Evolutionary conservation across 2,329 filamentous ascomycete species (phyloP).

Genomic region (Fusarium neocosmosporiellum): DNA sequence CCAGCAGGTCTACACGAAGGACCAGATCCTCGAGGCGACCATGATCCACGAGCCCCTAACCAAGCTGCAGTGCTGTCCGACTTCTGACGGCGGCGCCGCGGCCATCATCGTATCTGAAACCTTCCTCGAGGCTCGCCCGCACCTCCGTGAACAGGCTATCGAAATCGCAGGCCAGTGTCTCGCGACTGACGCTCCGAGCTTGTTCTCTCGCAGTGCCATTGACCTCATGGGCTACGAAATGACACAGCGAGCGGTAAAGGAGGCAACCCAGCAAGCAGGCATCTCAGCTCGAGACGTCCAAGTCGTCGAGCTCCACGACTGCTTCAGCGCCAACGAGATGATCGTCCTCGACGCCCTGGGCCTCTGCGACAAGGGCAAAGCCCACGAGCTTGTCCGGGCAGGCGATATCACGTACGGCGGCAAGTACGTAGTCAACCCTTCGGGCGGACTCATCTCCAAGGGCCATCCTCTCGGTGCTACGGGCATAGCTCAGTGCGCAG

Average conservation of each 20-base stretch:
- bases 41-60: conserved; percentile 90
- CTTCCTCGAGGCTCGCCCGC: conserved; percentile 87
- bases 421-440: conserved; percentile 88
- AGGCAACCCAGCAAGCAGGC: conserved; percentile 80
- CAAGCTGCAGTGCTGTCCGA: conserved; percentile 98
- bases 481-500: conserved; percentile 94
- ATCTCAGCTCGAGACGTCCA: conserved; percentile 75
- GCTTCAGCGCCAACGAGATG: conserved; percentile 97
- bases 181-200: conserved; percentile 82
- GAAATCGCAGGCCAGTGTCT: conserved; percentile 89
- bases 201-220: conserved; percentile 85
- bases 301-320: conserved; percentile 95
- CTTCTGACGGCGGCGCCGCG: conserved; percentile 90
- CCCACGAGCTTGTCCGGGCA: conserved; percentile 87
- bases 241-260: conserved; percentile 75
- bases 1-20: conserved; percentile 87
- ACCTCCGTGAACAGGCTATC: conserved; percentile 85
- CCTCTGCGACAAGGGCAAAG: conserved; percentile 81
- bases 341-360: conserved; percentile 88
- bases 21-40: conserved; percentile 80
- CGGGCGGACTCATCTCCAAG: conserved; percentile 94
- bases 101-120: conserved; percentile 88
- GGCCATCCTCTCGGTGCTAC: conserved; percentile 94
- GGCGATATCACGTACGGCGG: conserved; percentile 95
- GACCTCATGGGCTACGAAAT: conserved; percentile 92